A percentile compares a stretch with the other conserved stretches of the same genome.
Evolutionary conservation across 2,329 filamentous ascomycete species (phyloP).

Genomic region (Diaporthe nobilis): DNA sequence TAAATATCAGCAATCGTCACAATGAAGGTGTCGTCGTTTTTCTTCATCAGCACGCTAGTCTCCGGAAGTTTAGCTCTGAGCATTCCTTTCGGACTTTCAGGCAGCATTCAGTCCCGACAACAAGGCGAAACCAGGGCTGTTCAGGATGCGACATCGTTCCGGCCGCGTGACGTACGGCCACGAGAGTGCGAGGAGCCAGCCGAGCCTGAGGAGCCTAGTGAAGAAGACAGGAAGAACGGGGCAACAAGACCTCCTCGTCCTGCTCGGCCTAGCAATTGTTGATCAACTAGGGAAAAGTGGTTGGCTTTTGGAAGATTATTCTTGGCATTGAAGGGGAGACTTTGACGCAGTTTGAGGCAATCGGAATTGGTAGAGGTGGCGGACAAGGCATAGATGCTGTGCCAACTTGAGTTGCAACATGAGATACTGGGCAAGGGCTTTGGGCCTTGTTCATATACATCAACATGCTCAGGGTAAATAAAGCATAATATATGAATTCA

Average conservation of each 20-base stretch:
- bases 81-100: not conserved
- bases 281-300: not conserved
- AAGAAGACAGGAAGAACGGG: conserved; percentile 2
- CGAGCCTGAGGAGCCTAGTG: conserved; percentile 12
- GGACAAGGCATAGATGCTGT: no score
- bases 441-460: not conserved
- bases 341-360: not conserved
- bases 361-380: not conserved
- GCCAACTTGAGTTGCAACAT: not conserved
- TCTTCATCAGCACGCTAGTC: not conserved
- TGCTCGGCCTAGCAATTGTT: conserved; percentile 7
- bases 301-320: no score
- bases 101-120: not conserved
- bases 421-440: not conserved
- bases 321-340: not conserved
- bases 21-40: not conserved
- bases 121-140: not conserved
- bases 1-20: not conserved
- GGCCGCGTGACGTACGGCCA: not conserved
- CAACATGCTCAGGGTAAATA: not conserved
- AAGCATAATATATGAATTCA: not conserved
- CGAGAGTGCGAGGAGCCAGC: conserved; percentile 25
- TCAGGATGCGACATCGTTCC: not conserved
- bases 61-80: not conserved
- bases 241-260: conserved; percentile 7